phyloP scores from a whole-genome alignment of 192 early-diverging fungal species.

The Rhizophagus sp. region DNA sequence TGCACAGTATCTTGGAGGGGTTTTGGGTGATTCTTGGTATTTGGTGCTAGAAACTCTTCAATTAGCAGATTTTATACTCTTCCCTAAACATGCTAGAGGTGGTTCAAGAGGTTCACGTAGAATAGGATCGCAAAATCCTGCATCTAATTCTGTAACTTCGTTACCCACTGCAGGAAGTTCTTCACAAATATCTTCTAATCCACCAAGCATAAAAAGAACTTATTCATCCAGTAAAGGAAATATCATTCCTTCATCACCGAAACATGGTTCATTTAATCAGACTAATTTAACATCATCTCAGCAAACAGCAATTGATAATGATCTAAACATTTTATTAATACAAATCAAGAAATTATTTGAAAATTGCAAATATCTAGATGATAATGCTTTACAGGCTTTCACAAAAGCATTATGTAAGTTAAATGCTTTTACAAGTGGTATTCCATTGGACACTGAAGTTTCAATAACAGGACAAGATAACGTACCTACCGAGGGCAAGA shows the following conservation, averaged over 20 bases:
- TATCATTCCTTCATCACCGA: background rate
- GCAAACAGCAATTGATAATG: slow-evolving; percentile 45
- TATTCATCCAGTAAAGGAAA: background rate
- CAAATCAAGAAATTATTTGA: slow-evolving; percentile 74
- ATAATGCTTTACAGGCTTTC: slow-evolving; percentile 64
- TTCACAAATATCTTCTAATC: slow-evolving; percentile 29
- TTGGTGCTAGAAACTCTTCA: slow-evolving; percentile 86
- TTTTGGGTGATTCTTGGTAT: slow-evolving; percentile 85
- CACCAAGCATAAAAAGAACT: slow-evolving; percentile 11
- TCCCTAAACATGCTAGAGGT: slow-evolving; percentile 42
- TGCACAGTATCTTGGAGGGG: slow-evolving; percentile 69
- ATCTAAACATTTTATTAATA: slow-evolving; percentile 47
- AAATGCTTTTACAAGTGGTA: slow-evolving; percentile 51
- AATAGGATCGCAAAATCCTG: slow-evolving; percentile 33
- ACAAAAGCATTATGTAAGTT: slow-evolving; percentile 66
- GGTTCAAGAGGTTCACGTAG: slow-evolving; percentile 41
- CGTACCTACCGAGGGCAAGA: slow-evolving; percentile 33
- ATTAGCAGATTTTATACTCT: slow-evolving; percentile 77
- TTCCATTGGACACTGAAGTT: slow-evolving; percentile 33
- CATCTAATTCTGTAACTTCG: slow-evolving; percentile 27
- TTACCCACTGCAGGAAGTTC: slow-evolving; percentile 21
- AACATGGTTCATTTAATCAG: background rate
- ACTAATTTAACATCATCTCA: slow-evolving; percentile 18
- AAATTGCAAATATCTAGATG: slow-evolving; percentile 57
- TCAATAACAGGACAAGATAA: background rate